phyloP scores from a whole-genome alignment of 164 flowering plant species.

The Sedum album region DNA sequence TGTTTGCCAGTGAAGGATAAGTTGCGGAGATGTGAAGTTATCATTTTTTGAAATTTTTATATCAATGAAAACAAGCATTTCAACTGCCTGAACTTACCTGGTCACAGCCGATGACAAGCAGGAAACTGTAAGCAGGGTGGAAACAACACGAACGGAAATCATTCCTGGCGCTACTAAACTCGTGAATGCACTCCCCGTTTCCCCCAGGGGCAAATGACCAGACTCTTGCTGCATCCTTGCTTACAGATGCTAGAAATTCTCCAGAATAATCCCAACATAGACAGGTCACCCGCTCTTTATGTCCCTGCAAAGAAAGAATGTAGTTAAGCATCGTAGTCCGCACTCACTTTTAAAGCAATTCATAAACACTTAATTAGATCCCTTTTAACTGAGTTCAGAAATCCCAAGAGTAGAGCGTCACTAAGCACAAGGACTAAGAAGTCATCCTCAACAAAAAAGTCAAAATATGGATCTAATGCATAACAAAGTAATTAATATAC shows the following conservation, averaged over 20 bases:
- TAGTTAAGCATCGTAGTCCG: not conserved
- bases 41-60: not conserved
- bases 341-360: no score
- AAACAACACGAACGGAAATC: slow-evolving; percentile 25
- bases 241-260: slow-evolving; percentile 20
- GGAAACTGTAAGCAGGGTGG: slow-evolving; percentile 19
- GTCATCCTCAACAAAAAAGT: not conserved
- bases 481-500: no score
- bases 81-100: slow-evolving; percentile 14
- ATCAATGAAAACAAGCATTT: not conserved
- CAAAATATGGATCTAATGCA: no score
- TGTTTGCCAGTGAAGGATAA: no score
- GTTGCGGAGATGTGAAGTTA: no score
- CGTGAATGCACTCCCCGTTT: slow-evolving; percentile 18
- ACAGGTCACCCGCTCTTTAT: slow-evolving; percentile 15
- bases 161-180: slow-evolving; percentile 17
- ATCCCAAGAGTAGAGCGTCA: no score
- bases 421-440: no score
- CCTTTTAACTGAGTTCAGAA: no score
- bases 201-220: slow-evolving; percentile 18
- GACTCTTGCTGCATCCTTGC: slow-evolving; percentile 22
- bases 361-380: no score
- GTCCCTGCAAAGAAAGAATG: slow-evolving; percentile 16
- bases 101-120: slow-evolving; percentile 22
- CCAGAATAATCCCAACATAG: slow-evolving; percentile 26